These are phyloP conservation scores for Pseudopithomyces maydicus DNA, from an alignment of 2,329 filamentous ascomycete species.

Conservation along the genomic window DNA sequence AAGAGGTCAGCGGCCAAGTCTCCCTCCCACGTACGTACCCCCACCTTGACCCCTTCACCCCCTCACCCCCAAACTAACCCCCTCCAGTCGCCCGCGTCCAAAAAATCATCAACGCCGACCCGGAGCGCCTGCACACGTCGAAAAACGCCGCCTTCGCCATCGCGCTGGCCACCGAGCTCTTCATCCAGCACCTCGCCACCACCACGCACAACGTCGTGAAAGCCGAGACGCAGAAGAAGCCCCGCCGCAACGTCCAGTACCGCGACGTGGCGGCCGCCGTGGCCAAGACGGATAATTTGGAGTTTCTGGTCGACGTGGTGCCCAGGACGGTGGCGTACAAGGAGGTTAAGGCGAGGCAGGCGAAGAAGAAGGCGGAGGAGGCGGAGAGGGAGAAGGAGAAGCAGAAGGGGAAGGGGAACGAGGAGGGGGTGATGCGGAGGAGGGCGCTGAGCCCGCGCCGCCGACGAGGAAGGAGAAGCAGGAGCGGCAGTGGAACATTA, in stretches of 20 bases:
- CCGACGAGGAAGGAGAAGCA: too few relatives aligned
- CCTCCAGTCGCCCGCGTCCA: constrained; percentile 85
- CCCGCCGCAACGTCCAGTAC: constrained; percentile 92
- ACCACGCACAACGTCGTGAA: constrained; percentile 88
- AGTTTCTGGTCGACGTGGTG: constrained; percentile 90
- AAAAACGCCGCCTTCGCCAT: constrained; percentile 95
- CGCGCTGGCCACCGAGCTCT: constrained; percentile 92
- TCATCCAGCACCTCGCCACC: constrained; percentile 87
- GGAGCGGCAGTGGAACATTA: too few relatives aligned
- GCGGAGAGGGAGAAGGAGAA: constrained; percentile 16
- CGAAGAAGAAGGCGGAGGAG: constrained; percentile 44
- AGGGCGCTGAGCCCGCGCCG: too few relatives aligned
- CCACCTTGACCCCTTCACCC: too few relatives aligned
- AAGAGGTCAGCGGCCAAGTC: constrained; percentile 83
- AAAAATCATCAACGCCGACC: constrained; percentile 87
- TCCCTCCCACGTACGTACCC: constrained; percentile 75
- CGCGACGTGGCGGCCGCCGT: constrained; percentile 90
- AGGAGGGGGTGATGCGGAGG: constrained; percentile 10
- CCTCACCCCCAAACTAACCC: neutral
- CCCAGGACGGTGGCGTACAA: constrained; percentile 84
- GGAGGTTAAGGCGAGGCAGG: constrained; percentile 70
- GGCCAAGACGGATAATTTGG: constrained; percentile 86
- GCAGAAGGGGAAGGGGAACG: constrained; percentile 44
- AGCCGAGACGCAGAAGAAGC: constrained; percentile 75
- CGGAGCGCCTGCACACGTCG: constrained; percentile 78